Percentiles rank a stretch among this genome's conserved stretches.
phyloP scores from a whole-genome alignment of 23 red algal species.

The Gracilaria vermiculophylla region DNA sequence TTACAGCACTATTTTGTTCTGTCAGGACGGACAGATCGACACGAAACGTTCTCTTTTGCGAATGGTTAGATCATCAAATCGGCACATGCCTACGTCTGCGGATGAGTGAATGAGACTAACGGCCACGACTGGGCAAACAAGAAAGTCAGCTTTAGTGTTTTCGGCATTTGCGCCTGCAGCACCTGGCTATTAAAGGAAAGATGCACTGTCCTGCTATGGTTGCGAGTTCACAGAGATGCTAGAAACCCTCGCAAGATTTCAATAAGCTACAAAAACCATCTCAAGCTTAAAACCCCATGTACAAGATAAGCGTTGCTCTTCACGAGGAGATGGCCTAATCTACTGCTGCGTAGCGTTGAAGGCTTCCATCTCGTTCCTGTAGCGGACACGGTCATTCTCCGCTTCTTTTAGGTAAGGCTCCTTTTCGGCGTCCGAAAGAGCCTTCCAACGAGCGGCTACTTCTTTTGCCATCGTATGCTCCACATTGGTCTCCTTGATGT shows the following conservation, averaged over 20 bases:
- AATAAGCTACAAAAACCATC: not conserved
- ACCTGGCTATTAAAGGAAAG: not conserved
- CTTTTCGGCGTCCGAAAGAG: not conserved
- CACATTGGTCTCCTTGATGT: conserved; percentile 4
- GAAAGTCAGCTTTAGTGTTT: conserved; percentile 4
- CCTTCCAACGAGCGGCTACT: conserved; percentile 51
- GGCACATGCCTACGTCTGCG: no score
- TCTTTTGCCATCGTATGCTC: not conserved
- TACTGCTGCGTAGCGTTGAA: not conserved
- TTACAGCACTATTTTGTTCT: no score
- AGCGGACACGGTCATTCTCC: conserved; percentile 37
- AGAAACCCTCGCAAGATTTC: not conserved
- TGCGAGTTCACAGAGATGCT: not conserved
- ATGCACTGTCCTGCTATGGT: not conserved
- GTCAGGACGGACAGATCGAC: no score
- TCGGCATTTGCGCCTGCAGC: not conserved
- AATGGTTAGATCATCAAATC: no score
- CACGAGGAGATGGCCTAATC: not conserved
- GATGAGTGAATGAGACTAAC: no score
- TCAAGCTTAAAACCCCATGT: not conserved
- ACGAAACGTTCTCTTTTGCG: no score
- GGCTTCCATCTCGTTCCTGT: conserved; percentile 21
- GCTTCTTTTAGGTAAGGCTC: conserved; percentile 20
- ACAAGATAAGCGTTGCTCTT: not conserved
- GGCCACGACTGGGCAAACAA: no score